phyloP scores from a whole-genome alignment of 257 asterid species.

The Nemophila menziesii region DNA sequence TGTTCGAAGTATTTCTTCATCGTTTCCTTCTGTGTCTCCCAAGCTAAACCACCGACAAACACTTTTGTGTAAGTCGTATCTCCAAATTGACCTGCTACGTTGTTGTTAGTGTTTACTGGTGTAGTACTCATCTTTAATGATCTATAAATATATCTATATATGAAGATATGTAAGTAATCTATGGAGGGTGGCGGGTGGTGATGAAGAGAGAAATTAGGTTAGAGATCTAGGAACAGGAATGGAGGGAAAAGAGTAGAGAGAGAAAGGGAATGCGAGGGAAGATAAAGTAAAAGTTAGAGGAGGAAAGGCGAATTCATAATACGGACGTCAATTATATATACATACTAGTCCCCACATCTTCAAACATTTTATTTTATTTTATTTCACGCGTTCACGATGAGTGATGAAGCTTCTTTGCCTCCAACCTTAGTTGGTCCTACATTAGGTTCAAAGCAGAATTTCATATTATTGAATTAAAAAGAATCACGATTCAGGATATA shows the following conservation, averaged over 20 bases:
- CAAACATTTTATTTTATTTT: neutral
- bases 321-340: constrained; percentile 41
- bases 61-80: constrained; percentile 91
- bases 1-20: constrained; percentile 90
- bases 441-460: too few species aligned
- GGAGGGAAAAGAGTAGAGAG: constrained; percentile 6
- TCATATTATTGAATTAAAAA: too few species aligned
- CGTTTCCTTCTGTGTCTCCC: constrained; percentile 99
- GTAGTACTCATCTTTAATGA: constrained; percentile 36
- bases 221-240: constrained; percentile 20
- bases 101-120: constrained; percentile 10
- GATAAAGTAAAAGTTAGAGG: constrained; percentile 19
- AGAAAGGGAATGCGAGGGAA: constrained; percentile 21
- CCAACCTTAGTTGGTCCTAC: neutral
- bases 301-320: constrained; percentile 17
- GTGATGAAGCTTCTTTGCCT: neutral
- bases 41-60: constrained; percentile 93
- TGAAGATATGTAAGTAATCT: neutral
- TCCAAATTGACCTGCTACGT: constrained; percentile 53
- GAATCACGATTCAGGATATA: too few species aligned
- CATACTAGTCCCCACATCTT: constrained; percentile 25
- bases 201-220: constrained; percentile 41
- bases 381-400: constrained; percentile 27
- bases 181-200: constrained; percentile 7
- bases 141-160: neutral